Evolutionary conservation across 2,329 filamentous ascomycete genomes (phyloP).

Genomic region (Capronia epimyces): DNA sequence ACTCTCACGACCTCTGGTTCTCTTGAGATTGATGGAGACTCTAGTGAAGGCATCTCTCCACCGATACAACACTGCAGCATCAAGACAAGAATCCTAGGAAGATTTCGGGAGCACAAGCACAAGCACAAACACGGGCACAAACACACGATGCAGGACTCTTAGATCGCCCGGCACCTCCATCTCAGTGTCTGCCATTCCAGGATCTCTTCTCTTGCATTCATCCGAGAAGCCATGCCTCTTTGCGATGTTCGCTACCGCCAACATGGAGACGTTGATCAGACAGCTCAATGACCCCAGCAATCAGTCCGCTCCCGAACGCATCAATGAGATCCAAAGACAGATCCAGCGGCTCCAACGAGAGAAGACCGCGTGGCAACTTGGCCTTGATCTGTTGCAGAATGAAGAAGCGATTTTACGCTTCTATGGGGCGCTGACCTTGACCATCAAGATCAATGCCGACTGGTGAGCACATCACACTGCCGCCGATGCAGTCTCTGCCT

Average conservation of each 20-base stretch:
- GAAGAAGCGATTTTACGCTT: conserved; percentile 74
- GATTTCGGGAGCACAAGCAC: too few relatives aligned
- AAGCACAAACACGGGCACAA: too few relatives aligned
- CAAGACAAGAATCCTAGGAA: too few relatives aligned
- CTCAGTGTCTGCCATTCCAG: not conserved
- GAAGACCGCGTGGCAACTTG: conserved; percentile 77
- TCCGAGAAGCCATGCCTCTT: not conserved
- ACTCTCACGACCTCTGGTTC: too few relatives aligned
- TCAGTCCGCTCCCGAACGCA: conserved; percentile 22
- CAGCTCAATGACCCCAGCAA: conserved; percentile 25
- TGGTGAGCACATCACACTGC: conserved; percentile 48
- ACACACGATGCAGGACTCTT: not conserved
- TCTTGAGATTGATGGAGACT: too few relatives aligned
- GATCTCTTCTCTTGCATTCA: not conserved
- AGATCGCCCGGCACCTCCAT: not conserved
- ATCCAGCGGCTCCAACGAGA: conserved; percentile 75
- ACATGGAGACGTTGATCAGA: conserved; percentile 26
- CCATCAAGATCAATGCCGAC: conserved; percentile 90
- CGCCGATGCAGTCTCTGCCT: not conserved
- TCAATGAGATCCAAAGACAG: conserved; percentile 59
- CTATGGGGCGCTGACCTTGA: conserved; percentile 87
- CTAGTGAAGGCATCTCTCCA: too few relatives aligned
- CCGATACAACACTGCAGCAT: too few relatives aligned
- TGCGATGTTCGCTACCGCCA: not conserved
- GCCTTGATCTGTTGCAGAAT: conserved; percentile 65